Evolutionary conservation across 805 yeast species (phyloP), one percentile per base, ranked within the genome.

Genomic region (Kodamaea sagamina): DNA sequence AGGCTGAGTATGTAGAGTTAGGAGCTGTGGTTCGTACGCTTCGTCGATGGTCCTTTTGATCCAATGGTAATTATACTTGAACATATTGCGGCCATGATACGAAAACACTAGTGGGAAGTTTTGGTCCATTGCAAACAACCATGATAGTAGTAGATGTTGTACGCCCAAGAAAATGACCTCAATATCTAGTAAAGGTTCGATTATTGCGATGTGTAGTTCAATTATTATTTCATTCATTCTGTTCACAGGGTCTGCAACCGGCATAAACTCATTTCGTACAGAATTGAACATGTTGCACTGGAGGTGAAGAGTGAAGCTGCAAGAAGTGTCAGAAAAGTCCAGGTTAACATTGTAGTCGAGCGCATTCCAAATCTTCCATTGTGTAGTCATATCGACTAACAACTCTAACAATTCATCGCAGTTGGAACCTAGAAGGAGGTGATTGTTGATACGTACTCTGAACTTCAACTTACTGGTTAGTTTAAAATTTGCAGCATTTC

Each of bases 91-190:
- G 2, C 63, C 64, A 42, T 52, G 55, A 35, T 41, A 53, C 12
- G 64, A 59, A 26, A 57, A 59, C 4, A 55, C 49, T 18, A 59
- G 48, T 10, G 64, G 64, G 29, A 40, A 55, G 22, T 41, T 48
- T 44, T 46, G 51, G 42, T 59, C 64, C n/a, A 54, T 47, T 22
- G 56, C 50, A 18, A 58, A 19, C 15, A 57, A 17, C 41, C 58
- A 47, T 5, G 61, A 52, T 4, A 47, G 29, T 12, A 55, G 44
- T 36, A 49, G 43, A 27, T 59, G 58, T 36, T 59, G 52, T 17
- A 58, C 32, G 12, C 45, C 43, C 13, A 19, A 13, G 7, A 44
- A 18, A 25, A 44, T 12, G 18, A 8, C 8, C 1, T 25, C 13
- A 2, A 48, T 12, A 8, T 31, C 24, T 4, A 44, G 13, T 13